A percentile compares a stretch with the other conserved stretches of the same genome.
Evolutionary conservation across 352 stramenopile species (phyloP).

Genomic region (Pythium phragmitis): DNA sequence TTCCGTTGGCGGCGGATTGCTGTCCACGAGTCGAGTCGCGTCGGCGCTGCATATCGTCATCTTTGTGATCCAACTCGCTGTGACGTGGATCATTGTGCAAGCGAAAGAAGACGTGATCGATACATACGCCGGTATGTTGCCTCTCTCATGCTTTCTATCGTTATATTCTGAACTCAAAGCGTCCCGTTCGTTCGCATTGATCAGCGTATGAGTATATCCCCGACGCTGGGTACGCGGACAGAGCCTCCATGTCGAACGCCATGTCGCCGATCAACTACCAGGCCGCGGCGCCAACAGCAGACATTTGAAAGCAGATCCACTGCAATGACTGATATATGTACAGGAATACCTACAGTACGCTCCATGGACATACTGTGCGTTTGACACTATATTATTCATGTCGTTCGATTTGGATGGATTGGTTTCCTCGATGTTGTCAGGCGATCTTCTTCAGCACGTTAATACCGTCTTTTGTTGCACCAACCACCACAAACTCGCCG

Average conservation of each 20-base stretch:
- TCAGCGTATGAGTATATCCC: slow-evolving; percentile 85
- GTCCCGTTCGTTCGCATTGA: neutral
- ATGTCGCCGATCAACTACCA: slow-evolving; percentile 65
- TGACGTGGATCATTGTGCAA: slow-evolving; percentile 65
- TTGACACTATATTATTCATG: neutral
- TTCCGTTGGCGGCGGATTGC: slow-evolving; percentile 24
- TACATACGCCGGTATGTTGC: slow-evolving; percentile 67
- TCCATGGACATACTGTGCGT: slow-evolving; percentile 8
- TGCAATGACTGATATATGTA: slow-evolving; percentile 1
- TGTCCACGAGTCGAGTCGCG: slow-evolving; percentile 44
- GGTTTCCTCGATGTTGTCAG: slow-evolving; percentile 8
- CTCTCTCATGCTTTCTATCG: neutral
- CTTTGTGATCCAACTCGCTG: slow-evolving; percentile 55
- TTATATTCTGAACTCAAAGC: neutral
- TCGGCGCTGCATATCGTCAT: slow-evolving; percentile 52
- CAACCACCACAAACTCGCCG: slow-evolving; percentile 50
- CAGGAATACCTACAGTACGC: slow-evolving; percentile 2
- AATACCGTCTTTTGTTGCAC: slow-evolving; percentile 41
- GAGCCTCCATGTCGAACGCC: slow-evolving; percentile 37
- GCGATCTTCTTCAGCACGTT: slow-evolving; percentile 60
- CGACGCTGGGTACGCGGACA: slow-evolving; percentile 48
- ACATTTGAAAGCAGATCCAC: slow-evolving; percentile 37
- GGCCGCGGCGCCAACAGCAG: slow-evolving; percentile 50
- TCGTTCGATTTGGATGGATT: neutral
- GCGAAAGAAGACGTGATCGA: slow-evolving; percentile 85